A percentile compares a stretch with the other conserved stretches of the same genome.
Evolutionary conservation across 73 alveolate species (phyloP).

Genomic region (Stentor roeselii): DNA sequence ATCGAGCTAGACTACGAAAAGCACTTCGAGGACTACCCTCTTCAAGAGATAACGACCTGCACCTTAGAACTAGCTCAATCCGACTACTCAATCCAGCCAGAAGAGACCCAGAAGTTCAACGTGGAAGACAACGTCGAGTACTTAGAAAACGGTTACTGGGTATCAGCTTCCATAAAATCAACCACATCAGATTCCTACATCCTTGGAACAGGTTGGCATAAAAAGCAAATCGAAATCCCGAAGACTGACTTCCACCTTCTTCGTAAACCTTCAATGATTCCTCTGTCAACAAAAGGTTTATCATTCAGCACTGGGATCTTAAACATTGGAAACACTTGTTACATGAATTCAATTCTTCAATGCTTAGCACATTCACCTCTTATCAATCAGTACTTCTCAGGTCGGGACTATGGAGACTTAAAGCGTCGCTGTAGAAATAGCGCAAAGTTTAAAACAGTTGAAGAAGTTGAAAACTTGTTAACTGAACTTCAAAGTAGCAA

Average conservation of each 20-base stretch:
- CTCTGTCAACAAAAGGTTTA: not conserved
- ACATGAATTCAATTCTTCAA: not conserved
- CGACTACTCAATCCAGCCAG: not conserved
- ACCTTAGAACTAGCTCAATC: not conserved
- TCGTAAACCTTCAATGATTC: not conserved
- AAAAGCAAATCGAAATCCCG: not conserved
- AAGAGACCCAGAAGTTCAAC: not conserved
- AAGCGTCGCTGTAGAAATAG: not conserved
- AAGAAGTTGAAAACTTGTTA: not conserved
- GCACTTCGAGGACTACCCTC: not conserved
- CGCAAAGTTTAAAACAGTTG: not conserved
- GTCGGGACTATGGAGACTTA: not conserved
- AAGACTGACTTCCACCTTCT: not conserved
- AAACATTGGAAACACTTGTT: conserved; percentile 14
- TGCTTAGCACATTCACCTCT: conserved; percentile 13
- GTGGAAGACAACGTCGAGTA: not conserved
- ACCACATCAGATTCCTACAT: not conserved
- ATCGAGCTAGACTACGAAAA: not conserved
- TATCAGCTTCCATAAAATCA: not conserved
- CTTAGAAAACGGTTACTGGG: conserved; percentile 4
- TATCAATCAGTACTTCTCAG: not conserved
- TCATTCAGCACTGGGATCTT: not conserved
- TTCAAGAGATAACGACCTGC: not conserved
- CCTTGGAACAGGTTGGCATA: conserved; percentile 1
- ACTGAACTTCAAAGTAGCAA: not conserved